phyloP scores from a whole-genome alignment of 768 basidiomycete species.

The Suillus occidentalis region DNA sequence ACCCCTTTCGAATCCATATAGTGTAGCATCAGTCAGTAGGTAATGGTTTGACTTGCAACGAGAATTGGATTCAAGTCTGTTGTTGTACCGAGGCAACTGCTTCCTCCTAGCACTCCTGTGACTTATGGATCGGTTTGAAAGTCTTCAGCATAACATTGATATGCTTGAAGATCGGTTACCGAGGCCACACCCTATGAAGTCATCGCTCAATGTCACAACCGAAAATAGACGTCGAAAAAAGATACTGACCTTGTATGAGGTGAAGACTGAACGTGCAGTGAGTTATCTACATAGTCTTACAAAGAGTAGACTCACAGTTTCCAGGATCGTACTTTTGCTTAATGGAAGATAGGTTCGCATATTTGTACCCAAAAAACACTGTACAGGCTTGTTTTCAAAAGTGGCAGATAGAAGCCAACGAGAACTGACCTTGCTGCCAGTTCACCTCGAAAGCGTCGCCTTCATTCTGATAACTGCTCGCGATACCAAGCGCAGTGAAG shows the following conservation, averaged over 20 bases:
- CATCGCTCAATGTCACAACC: neutral
- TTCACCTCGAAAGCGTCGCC: constrained; percentile 17
- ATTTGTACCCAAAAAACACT: constrained; percentile 25
- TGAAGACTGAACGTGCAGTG: constrained; percentile 15
- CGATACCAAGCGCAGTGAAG: constrained; percentile 18
- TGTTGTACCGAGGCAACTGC: neutral
- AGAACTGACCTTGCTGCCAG: constrained; percentile 18
- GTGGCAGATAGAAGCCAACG: neutral
- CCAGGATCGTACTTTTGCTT: constrained; percentile 23
- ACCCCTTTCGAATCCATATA: neutral
- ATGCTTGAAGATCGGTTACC: constrained; percentile 2
- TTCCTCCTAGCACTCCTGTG: neutral
- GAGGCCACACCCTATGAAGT: constrained; percentile 1
- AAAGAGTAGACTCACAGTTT: constrained; percentile 16
- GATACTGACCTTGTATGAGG: constrained; percentile 18
- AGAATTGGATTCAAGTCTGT: neutral
- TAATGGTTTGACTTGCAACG: neutral
- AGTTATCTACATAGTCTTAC: neutral
- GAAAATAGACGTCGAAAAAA: neutral
- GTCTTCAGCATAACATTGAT: constrained; percentile 1
- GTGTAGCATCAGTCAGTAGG: neutral
- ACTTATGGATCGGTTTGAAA: neutral
- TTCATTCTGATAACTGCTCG: constrained; percentile 26
- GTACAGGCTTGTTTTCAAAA: neutral
- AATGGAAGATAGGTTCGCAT: constrained; percentile 15